Evolutionary conservation across 768 basidiomycete species (phyloP), one percentile per base, ranked within the genome.

Genomic region (Exidia glandulosa): DNA sequence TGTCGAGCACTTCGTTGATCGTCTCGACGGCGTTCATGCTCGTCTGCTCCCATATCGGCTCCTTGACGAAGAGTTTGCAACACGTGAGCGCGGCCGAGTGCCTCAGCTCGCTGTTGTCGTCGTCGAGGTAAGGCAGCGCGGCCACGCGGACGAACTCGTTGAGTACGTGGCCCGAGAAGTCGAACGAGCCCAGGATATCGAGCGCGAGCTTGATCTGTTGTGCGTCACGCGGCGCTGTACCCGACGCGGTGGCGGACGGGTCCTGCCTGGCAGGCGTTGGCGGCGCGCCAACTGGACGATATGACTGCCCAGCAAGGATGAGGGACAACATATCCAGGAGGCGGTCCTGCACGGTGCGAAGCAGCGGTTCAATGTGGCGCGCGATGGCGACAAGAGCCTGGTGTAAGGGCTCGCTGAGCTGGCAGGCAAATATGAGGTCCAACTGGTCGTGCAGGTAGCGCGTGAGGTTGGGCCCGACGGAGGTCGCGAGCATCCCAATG

Each of bases 1-100:
- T 98, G 71, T 96, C 94, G 45, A 98, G 79, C n/a, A 98, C 94
- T 63, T 98, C 95, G 70, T 91, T 92, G 68, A 99, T 94, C 61
- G 98, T 86, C 67, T 97, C 92, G 59, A 96, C 95, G 7, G 94
- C 89, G 72, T 97, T 90, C 65, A 86, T 93, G 75, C 92, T 95
- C 10, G 93, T 87, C 73, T 97, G 94, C 65, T 90, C 91, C 70
- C 91, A 94, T 57, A 98, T 96, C 0, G 94, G 94, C 73, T 99
- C 96, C 60, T 86, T 85, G 61, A 94, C 85, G 68, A 98, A 95
- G 14, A 98, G 80, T 52, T 82, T 82, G 66, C 94, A 96, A 69
- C 94, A 97, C 1, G 94, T 94, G 52, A 90, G 69, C 3, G 95
- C 96, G 12, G 95, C 93, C 5, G 92, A 90, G 32, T 86, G 81